phyloP scores from a whole-genome alignment of 2,329 filamentous ascomycete species.

The Plectosphaerella sp. region DNA sequence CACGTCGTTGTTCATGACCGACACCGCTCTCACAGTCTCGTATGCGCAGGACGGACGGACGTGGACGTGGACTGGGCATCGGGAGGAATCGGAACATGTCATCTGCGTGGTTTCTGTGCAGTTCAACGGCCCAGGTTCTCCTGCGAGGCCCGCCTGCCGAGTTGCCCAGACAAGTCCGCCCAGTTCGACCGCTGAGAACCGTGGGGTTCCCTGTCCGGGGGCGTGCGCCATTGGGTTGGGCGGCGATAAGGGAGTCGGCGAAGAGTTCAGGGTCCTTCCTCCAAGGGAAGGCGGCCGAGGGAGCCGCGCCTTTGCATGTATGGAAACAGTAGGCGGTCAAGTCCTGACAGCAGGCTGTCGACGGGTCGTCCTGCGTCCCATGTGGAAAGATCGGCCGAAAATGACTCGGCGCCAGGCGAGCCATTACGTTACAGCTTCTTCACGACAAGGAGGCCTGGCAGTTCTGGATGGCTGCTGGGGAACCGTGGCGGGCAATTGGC shows the following conservation, averaged over 20 bases:
- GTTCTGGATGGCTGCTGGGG: conserved; percentile 26
- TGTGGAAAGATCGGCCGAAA: background rate
- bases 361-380: background rate
- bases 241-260: conserved; percentile 15
- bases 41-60: background rate
- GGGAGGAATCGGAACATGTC: conserved; percentile 3
- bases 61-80: background rate
- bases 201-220: background rate
- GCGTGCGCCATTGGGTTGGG: conserved; percentile 18
- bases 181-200: background rate
- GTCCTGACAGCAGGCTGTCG: background rate
- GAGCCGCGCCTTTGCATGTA: background rate
- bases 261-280: background rate
- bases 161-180: background rate
- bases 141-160: conserved; percentile 2
- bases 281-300: background rate
- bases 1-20: background rate
- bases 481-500: conserved; percentile 2
- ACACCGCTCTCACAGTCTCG: background rate
- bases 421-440: conserved; percentile 42
- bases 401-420: conserved; percentile 26
- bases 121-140: background rate
- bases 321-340: background rate
- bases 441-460: conserved; percentile 12
- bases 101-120: background rate